Evolutionary conservation across 2,329 filamentous ascomycete genomes (phyloP).

Genomic region (Colletotrichum orbiculare): DNA sequence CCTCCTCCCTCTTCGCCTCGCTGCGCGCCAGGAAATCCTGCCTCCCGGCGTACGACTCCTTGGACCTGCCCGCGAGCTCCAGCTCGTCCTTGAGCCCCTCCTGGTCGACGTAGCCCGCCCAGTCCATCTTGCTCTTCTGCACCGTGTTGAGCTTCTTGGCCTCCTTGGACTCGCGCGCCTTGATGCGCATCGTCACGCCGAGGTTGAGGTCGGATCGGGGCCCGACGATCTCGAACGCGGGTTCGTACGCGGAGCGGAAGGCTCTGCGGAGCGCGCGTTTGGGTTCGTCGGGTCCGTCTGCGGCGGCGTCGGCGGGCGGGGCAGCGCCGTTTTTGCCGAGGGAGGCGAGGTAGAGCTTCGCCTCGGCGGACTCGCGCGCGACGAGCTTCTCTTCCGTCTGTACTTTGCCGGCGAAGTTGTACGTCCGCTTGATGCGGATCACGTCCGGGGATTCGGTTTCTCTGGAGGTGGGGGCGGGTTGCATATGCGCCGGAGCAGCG

Average conservation of each 20-base stretch:
- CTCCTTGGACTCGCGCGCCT: constrained; percentile 55
- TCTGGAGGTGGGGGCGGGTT: constrained; percentile 21
- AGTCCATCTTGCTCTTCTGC: constrained; percentile 79
- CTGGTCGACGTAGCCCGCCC: constrained; percentile 77
- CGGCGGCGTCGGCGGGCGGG: constrained; percentile 39
- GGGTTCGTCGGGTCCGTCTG: constrained; percentile 35
- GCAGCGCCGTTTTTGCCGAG: constrained; percentile 48
- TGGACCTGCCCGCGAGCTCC: constrained; percentile 71
- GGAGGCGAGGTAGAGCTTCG: constrained; percentile 70
- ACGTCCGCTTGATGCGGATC: constrained; percentile 76
- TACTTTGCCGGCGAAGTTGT: constrained; percentile 79
- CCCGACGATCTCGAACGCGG: constrained; percentile 54
- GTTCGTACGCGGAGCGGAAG: constrained; percentile 73
- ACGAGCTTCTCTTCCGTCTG: constrained; percentile 79
- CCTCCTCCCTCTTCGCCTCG: constrained; percentile 71
- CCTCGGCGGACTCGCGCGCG: constrained; percentile 72
- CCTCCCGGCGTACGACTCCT: constrained; percentile 70
- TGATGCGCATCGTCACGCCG: constrained; percentile 60
- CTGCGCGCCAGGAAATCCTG: constrained; percentile 75
- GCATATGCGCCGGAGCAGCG: not conserved
- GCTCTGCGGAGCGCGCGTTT: constrained; percentile 63
- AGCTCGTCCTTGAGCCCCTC: constrained; percentile 78
- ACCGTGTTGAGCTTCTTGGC: constrained; percentile 77
- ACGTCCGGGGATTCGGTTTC: constrained; percentile 48
- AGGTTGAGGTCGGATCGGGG: constrained; percentile 69